phyloP scores from a whole-genome alignment of 2,329 filamentous ascomycete species.

The Pseudogymnoascus sp. region DNA sequence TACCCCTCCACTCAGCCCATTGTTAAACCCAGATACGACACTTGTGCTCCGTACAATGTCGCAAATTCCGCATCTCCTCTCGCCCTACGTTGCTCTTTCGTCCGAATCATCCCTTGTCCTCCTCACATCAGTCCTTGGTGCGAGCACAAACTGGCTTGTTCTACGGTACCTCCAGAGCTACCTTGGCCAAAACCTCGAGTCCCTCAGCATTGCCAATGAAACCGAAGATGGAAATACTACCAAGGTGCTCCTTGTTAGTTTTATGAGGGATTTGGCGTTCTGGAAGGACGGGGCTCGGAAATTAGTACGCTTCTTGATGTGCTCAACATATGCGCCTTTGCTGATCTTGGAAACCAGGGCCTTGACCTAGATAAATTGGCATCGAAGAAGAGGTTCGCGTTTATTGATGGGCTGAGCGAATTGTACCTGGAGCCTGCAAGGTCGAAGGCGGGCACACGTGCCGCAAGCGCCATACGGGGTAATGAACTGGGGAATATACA shows the following conservation, averaged over 20 bases:
- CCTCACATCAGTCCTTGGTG: slow-evolving; percentile 58
- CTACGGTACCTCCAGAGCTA: slow-evolving; percentile 40
- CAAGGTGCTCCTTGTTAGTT: slow-evolving; percentile 70
- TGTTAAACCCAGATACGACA: neutral
- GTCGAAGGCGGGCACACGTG: slow-evolving; percentile 10
- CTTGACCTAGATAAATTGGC: slow-evolving; percentile 58
- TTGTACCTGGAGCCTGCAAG: slow-evolving; percentile 17
- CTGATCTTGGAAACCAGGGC: slow-evolving; percentile 38
- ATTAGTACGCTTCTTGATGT: slow-evolving; percentile 41
- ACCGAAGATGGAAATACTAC: slow-evolving; percentile 27
- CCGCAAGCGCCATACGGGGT: slow-evolving; percentile 14
- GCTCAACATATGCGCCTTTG: slow-evolving; percentile 10
- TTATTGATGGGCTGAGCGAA: slow-evolving; percentile 55
- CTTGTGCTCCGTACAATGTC: slow-evolving; percentile 8
- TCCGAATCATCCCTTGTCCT: slow-evolving; percentile 52
- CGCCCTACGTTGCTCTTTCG: slow-evolving; percentile 53
- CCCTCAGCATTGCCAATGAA: slow-evolving; percentile 12
- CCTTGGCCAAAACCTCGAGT: slow-evolving; percentile 9
- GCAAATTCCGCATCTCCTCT: slow-evolving; percentile 48
- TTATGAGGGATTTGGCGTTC: slow-evolving; percentile 67
- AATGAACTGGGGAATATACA: slow-evolving; percentile 16
- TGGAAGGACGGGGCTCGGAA: slow-evolving; percentile 66
- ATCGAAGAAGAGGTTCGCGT: slow-evolving; percentile 53
- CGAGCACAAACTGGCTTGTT: slow-evolving; percentile 57
- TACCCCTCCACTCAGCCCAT: neutral